Base-by-base conservation (phyloP, 352 stramenopile genomes). In the Phytophthora chlamydospora region DNA sequence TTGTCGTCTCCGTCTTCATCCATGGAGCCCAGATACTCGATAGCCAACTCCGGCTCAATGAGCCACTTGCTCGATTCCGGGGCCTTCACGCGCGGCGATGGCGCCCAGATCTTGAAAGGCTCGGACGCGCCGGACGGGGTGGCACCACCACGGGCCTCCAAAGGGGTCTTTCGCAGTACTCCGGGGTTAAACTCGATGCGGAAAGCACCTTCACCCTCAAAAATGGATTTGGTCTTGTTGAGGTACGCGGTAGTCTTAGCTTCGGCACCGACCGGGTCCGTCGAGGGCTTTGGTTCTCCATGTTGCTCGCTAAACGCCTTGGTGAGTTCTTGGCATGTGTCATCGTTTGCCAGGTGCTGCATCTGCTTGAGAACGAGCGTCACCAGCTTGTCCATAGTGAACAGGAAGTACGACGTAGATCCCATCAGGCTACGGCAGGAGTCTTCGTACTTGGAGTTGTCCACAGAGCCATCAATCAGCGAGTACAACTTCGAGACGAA, bases 361-460 rank as follows among this genome's bases (percentile, higher is more conserved):
- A 97, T 91, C 53, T 97, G 90, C 73, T 97, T 96, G 34, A 95
- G 76, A 41, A 96, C 75, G 11, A 83, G 73, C 11, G 81, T 68
- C 55, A 97, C 84, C 27, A 97, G 72, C 59, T 96, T 96, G 61
- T 97, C 90, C 76, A 97, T 92, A 6, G 90, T 97, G 64, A 97
- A 97, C 33, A 97, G 56, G 40, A 97, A 93, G 60, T 96, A 97
- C 4, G 88, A 95, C 16, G 84, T 93, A 13, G 90, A 93, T 16
- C 90, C 90, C 83, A 97, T 94, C 13, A 97, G 76, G 31, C 80
- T 89, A 39, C 90, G 79, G 51, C 90, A 97, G 33, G 80, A 89
- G 62, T 97, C 90, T 63, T 97, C 90, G 47, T 93, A 94, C 77
- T 93, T 91, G 41, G 83, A 84, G 54, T 75, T 93, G 62, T 96